Conservation (phyloP, 148 eudicot species). For the Arbutus unedo region DNA sequence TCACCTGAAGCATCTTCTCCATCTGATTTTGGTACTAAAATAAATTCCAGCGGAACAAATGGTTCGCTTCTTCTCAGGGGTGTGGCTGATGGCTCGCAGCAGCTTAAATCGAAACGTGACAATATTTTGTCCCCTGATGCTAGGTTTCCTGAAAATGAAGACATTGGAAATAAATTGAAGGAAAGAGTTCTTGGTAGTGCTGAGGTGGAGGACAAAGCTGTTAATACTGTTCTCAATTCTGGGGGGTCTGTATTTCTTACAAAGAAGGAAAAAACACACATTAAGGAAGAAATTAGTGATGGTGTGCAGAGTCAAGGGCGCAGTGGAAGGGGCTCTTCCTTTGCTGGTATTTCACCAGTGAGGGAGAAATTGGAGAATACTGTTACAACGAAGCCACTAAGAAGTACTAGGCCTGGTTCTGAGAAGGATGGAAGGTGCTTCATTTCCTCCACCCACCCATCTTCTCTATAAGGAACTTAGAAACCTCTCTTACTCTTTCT, state of each 20-base stretch:
- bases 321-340: constrained; percentile 67
- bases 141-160: constrained; percentile 77
- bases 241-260: constrained; percentile 43
- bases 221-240: constrained; percentile 41
- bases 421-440: constrained; percentile 84
- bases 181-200: constrained; percentile 43
- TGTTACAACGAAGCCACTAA: constrained; percentile 53
- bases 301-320: constrained; percentile 76
- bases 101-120: constrained; percentile 57
- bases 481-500: constrained; percentile 8
- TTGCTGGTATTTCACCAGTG: constrained; percentile 54
- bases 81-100: constrained; percentile 42
- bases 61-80: constrained; percentile 48
- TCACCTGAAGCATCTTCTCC: constrained; percentile 67
- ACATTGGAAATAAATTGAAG: constrained; percentile 51
- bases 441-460: background rate
- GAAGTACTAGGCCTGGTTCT: constrained; percentile 57
- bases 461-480: background rate
- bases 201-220: constrained; percentile 51
- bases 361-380: constrained; percentile 63
- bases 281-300: constrained; percentile 61
- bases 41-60: constrained; percentile 38
- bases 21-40: constrained; percentile 53
- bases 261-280: constrained; percentile 60
- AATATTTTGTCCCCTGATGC: constrained; percentile 55